A percentile compares a stretch with the other conserved stretches of the same genome.
phyloP scores from a whole-genome alignment of 2,329 filamentous ascomycete genomes.

The Bipolaris cookei region DNA sequence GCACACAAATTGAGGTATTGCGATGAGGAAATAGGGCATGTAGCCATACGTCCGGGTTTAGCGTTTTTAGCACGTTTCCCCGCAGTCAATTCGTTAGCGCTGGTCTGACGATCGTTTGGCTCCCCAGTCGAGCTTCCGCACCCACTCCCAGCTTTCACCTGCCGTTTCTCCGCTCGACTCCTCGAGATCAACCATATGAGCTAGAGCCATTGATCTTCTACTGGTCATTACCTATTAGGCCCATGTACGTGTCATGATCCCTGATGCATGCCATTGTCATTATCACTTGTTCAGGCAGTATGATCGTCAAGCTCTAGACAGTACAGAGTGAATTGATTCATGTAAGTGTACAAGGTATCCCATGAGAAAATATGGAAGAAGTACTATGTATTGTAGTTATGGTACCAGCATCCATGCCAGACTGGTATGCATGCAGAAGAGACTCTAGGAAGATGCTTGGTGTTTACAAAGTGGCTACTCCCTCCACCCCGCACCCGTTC shows the following conservation, averaged over 20 bases:
- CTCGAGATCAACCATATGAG: slow-evolving; percentile 29
- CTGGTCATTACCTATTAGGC: slow-evolving; percentile 3
- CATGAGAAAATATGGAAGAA: neutral
- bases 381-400: neutral
- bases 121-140: slow-evolving; percentile 31
- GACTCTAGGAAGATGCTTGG: neutral
- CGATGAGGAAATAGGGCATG: slow-evolving; percentile 27
- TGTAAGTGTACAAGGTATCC: no score
- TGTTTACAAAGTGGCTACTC: slow-evolving; percentile 1
- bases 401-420: neutral
- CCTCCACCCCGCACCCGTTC: slow-evolving; percentile 3
- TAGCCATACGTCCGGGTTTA: slow-evolving; percentile 8
- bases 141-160: slow-evolving; percentile 25
- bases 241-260: slow-evolving; percentile 7
- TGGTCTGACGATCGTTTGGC: slow-evolving; percentile 30
- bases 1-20: neutral
- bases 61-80: slow-evolving; percentile 37
- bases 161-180: slow-evolving; percentile 36
- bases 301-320: slow-evolving; percentile 2
- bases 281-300: slow-evolving; percentile 6
- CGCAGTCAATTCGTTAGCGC: slow-evolving; percentile 36
- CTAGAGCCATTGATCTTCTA: slow-evolving; percentile 4
- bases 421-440: neutral
- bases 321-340: slow-evolving; percentile 1
- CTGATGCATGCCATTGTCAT: slow-evolving; percentile 5